Base-by-base conservation (phyloP, 192 early-diverging fungal genomes). In the Entophlyctis luteolus region DNA sequence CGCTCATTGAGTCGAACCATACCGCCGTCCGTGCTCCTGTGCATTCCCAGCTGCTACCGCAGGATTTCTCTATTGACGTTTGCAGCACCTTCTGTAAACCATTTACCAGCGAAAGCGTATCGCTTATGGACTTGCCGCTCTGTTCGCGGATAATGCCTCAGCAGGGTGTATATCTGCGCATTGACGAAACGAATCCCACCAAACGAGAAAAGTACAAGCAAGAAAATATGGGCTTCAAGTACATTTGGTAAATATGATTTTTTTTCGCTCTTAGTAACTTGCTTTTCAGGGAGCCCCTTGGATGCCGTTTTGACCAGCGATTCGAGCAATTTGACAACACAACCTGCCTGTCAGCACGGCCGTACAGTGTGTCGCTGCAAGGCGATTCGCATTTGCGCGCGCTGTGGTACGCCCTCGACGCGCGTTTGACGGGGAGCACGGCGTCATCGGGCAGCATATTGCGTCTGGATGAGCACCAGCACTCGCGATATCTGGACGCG, bases 131-230 rank as follows among this genome's bases (percentile, higher is more conserved):
- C 18, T 25, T 63, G 16, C 60, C 60, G 3, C 27, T 49, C 10
- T 63, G 60, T 49, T 47, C 46, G 27, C n/a, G 60, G 16, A 49
- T 22, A 8, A 48, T 50, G 18, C 60, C 60, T 10, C 42, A 47
- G 32, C 60, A 63, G 32, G 60, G 60, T 1, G 48, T 63, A 5
- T 63, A 29, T 33, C 25, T 63, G 16, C 28, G 32, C 8, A 63
- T 63, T 25, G n/a, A n/a, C n/a, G n/a, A n/a, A n/a, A 63, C 42
- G 22, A n/a, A 3, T 1, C 47, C 48, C 20, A 55, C 60, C 14
- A 32, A 47, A 20, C n/a, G 60, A 16, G 60, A 63, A 32, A 32
- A 1, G 3, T 2, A 25, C 23, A 47, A 32, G 0, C 22, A 18
- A 18, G 35, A 47, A 23, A 49, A 16, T 18, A 34, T 20, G 48